Conservation (phyloP, 495 filamentous ascomycete genomes). For the Margaritispora aquatica region DNA sequence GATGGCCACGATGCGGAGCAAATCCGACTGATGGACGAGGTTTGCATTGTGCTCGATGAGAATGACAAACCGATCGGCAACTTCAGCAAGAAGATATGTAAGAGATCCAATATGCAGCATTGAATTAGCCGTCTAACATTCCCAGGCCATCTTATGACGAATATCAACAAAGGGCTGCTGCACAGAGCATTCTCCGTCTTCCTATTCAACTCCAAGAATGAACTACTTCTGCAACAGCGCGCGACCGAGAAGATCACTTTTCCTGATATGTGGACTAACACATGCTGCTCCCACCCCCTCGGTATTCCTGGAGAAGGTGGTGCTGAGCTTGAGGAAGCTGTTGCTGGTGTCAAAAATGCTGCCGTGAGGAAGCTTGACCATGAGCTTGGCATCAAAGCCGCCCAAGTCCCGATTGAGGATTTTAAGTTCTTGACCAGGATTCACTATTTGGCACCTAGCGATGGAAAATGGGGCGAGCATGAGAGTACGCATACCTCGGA, state of each 20-base stretch:
- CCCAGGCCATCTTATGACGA: constrained; percentile 93
- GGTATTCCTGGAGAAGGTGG: constrained; percentile 90
- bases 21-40: constrained; percentile 96
- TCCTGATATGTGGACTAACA: constrained; percentile 99
- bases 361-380: constrained; percentile 90
- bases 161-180: constrained; percentile 90
- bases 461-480: constrained; percentile 98
- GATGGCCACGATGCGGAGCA: constrained; percentile 96
- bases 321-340: constrained; percentile 68
- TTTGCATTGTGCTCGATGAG: constrained; percentile 94
- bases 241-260: constrained; percentile 98
- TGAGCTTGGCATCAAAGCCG: constrained; percentile 84
- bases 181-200: constrained; percentile 98
- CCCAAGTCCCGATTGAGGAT: constrained; percentile 85
- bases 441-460: constrained; percentile 95
- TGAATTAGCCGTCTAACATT: constrained; percentile 7
- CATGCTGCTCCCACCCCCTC: constrained; percentile 96
- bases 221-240: constrained; percentile 90
- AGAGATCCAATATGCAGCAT: constrained; percentile 22
- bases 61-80: constrained; percentile 92
- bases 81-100: constrained; percentile 97
- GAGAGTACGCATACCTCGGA: constrained; percentile 56
- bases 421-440: constrained; percentile 95
- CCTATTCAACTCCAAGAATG: constrained; percentile 87
- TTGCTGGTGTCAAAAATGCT: constrained; percentile 81